Evolutionary conservation across 345 rosid species (phyloP).

Genomic region (Clausena lansium): DNA sequence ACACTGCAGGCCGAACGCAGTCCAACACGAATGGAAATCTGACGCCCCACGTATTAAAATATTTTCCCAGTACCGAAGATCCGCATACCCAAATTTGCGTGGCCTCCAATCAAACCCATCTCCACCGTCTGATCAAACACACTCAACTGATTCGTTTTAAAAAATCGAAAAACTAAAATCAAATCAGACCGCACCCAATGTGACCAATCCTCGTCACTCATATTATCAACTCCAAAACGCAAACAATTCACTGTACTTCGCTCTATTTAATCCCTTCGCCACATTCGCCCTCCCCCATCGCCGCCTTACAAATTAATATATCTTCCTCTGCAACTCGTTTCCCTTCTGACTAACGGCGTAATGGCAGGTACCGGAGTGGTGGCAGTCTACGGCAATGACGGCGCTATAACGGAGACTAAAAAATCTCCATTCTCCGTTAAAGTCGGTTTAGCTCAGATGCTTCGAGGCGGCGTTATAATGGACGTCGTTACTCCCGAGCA

Average conservation of each 20-base stretch:
- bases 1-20: not conserved
- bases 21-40: not conserved
- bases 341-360: not conserved
- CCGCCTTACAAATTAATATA: not conserved
- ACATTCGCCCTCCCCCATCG: not conserved
- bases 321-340: not conserved
- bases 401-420: conserved; percentile 61
- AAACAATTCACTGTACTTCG: not conserved
- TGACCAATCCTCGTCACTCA: not conserved
- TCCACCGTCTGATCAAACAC: not conserved
- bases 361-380: conserved; percentile 84
- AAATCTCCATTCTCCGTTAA: conserved; percentile 75
- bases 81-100: not conserved
- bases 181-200: not conserved
- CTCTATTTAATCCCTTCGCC: conserved; percentile 13
- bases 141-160: too few relatives aligned
- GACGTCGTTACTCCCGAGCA: conserved; percentile 77
- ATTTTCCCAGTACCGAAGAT: not conserved
- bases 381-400: conserved; percentile 54
- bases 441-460: conserved; percentile 86
- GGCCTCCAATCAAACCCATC: not conserved
- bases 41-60: not conserved
- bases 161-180: too few relatives aligned
- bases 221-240: not conserved
- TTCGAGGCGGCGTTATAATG: conserved; percentile 82